These are phyloP conservation scores for Pontederia paniculata DNA, from an alignment of 176 grass and related monocot genomes.

Conservation along the genomic window DNA sequence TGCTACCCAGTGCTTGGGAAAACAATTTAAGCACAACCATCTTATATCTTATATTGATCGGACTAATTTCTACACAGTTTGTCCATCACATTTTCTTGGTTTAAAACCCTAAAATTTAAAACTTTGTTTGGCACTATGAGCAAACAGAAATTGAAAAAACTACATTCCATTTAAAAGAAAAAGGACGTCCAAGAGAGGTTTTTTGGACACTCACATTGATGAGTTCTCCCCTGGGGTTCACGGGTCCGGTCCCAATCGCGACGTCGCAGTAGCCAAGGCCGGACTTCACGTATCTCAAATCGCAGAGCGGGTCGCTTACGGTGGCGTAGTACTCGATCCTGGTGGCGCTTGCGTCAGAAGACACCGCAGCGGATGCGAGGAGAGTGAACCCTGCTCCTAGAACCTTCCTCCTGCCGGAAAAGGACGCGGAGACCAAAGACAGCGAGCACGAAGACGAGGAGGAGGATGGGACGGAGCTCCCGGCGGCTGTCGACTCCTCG, in stretches of 20 bases:
- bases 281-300: constrained; percentile 56
- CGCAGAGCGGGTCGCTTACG: constrained; percentile 73
- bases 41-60: no score
- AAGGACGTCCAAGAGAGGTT: not conserved
- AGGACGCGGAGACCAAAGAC: no score
- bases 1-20: no score
- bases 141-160: no score
- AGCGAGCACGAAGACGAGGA: constrained; percentile 23
- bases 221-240: constrained; percentile 61
- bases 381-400: constrained; percentile 37
- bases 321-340: constrained; percentile 86
- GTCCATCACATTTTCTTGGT: no score
- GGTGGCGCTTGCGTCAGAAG: constrained; percentile 43
- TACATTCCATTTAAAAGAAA: not conserved
- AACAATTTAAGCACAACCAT: no score
- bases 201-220: constrained; percentile 59
- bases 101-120: no score
- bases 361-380: constrained; percentile 27
- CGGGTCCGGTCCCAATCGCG: constrained; percentile 44
- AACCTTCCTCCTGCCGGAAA: constrained; percentile 36
- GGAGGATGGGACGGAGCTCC: constrained; percentile 20
- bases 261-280: constrained; percentile 81
- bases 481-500: not conserved
- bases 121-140: no score
- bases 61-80: no score